phyloP scores from a whole-genome alignment of 257 asterid species.

The Nicotiana knightiana region DNA sequence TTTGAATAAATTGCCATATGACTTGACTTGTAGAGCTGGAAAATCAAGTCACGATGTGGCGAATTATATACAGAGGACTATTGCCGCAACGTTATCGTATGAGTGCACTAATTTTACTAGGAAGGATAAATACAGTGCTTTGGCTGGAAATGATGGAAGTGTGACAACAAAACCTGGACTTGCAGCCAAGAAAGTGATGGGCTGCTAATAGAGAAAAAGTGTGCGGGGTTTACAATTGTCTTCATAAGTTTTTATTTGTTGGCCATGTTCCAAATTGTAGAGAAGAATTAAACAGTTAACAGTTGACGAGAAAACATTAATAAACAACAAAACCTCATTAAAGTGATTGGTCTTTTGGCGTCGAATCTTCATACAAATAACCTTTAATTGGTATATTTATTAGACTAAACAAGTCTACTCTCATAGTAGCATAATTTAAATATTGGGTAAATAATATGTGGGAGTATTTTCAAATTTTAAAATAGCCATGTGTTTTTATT shows the following conservation, averaged over 20 bases:
- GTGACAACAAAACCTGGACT: slow-evolving; percentile 35
- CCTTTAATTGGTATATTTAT: too few relatives aligned
- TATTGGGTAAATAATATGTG: too few relatives aligned
- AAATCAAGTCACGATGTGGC: slow-evolving; percentile 76
- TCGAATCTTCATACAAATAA: too few relatives aligned
- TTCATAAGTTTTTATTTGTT: neutral
- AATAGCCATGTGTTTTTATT: too few relatives aligned
- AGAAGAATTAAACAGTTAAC: neutral
- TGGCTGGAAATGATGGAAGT: slow-evolving; percentile 76
- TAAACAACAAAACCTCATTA: neutral
- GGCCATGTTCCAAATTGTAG: neutral
- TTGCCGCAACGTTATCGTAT: slow-evolving; percentile 51
- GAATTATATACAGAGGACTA: slow-evolving; percentile 60
- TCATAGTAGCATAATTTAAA: too few relatives aligned
- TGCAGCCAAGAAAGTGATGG: slow-evolving; percentile 29
- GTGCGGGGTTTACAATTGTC: neutral
- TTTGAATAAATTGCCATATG: slow-evolving; percentile 50
- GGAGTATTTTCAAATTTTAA: too few relatives aligned
- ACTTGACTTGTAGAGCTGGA: slow-evolving; percentile 52
- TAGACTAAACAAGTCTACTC: too few relatives aligned
- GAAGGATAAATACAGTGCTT: slow-evolving; percentile 72
- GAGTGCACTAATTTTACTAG: slow-evolving; percentile 75
- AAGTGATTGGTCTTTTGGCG: neutral
- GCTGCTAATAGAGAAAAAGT: slow-evolving; percentile 23
- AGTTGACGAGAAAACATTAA: neutral